phyloP scores from a whole-genome alignment of 306 rosid species.

The Fagus sylvatica region DNA sequence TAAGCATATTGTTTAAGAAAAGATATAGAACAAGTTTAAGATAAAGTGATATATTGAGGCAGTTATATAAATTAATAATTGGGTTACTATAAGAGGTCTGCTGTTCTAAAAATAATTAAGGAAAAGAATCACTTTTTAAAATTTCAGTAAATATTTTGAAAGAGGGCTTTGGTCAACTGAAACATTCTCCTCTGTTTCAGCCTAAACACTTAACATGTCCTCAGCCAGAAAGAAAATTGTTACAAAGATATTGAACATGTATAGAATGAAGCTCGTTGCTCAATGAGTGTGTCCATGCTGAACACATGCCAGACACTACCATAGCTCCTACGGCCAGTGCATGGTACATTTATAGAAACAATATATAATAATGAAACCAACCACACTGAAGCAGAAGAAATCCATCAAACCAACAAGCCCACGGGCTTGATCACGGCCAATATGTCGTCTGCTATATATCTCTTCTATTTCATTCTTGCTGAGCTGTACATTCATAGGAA shows the following conservation, averaged over 20 bases:
- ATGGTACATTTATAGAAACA: slow-evolving; percentile 10
- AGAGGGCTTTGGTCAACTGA: background rate
- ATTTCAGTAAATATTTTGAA: background rate
- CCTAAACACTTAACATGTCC: background rate
- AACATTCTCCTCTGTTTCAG: background rate
- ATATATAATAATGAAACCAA: slow-evolving; percentile 30
- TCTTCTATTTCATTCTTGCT: slow-evolving; percentile 56
- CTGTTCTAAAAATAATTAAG: too few species aligned
- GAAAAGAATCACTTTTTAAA: background rate
- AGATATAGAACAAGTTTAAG: too few species aligned
- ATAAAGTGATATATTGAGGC: too few species aligned
- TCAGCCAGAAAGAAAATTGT: slow-evolving; percentile 10
- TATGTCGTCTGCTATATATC: slow-evolving; percentile 77
- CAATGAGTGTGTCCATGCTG: slow-evolving; percentile 1
- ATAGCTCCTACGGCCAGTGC: slow-evolving; percentile 10
- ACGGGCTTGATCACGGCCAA: slow-evolving; percentile 92
- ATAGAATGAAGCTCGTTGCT: slow-evolving; percentile 2
- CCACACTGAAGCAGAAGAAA: slow-evolving; percentile 98
- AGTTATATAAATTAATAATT: too few species aligned
- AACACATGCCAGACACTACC: slow-evolving; percentile 7
- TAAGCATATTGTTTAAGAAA: too few species aligned
- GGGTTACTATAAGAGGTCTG: too few species aligned
- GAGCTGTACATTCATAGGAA: slow-evolving; percentile 48
- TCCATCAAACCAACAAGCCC: slow-evolving; percentile 94
- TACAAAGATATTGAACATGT: slow-evolving; percentile 8